Percentiles rank a stretch among this genome's conserved stretches.
phyloP scores from a whole-genome alignment of 805 yeast species.

The Candida alai region DNA sequence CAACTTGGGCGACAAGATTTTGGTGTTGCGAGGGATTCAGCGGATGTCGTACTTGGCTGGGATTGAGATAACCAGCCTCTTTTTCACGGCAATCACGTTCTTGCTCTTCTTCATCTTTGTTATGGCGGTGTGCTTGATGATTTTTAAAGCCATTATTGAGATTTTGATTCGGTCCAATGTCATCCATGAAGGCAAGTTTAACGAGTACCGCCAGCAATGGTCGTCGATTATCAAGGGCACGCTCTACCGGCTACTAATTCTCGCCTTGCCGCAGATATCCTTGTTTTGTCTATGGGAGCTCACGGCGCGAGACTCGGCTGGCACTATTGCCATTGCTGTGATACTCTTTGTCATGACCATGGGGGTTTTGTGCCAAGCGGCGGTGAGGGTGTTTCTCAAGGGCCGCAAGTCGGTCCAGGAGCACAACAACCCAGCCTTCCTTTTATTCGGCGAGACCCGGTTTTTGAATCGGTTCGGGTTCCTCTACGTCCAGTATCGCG shows the following conservation, averaged over 20 bases:
- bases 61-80: conserved; percentile 82
- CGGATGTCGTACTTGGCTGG: conserved; percentile 82
- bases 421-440: conserved; percentile 88
- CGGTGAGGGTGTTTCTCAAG: conserved; percentile 64
- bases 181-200: conserved; percentile 62
- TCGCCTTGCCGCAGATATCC: conserved; percentile 85
- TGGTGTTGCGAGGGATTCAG: conserved; percentile 85
- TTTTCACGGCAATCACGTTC: conserved; percentile 82
- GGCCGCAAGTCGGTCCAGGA: conserved; percentile 70
- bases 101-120: conserved; percentile 73
- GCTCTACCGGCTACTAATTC: conserved; percentile 72
- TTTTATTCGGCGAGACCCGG: conserved; percentile 78
- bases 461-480: conserved; percentile 88
- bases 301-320: conserved; percentile 77
- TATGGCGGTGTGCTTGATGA: conserved; percentile 49
- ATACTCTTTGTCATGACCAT: conserved; percentile 57
- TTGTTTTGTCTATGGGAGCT: conserved; percentile 88
- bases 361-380: conserved; percentile 66
- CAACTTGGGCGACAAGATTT: conserved; percentile 58
- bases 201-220: conserved; percentile 82
- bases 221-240: conserved; percentile 82
- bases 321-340: conserved; percentile 74
- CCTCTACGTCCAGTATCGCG: conserved; percentile 85
- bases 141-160: conserved; percentile 70
- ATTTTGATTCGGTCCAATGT: conserved; percentile 53